These are phyloP conservation scores for Nicotiana noctiflora DNA, from an alignment of 257 asterid species.

Conservation along the genomic window DNA sequence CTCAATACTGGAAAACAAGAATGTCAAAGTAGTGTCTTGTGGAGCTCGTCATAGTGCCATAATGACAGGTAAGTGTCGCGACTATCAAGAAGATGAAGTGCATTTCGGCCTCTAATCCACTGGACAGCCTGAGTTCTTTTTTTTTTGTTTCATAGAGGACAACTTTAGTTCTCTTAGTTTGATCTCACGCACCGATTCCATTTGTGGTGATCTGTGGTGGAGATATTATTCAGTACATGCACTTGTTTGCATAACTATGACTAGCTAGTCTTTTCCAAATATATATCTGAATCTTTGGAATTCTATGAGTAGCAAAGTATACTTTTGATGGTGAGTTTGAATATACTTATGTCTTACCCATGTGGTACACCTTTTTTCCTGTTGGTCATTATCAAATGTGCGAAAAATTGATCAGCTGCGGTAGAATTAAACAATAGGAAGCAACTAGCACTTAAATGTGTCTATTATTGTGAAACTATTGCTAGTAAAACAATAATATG, in stretches of 20 bases:
- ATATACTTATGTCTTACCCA: background rate
- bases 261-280: background rate
- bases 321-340: background rate
- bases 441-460: background rate
- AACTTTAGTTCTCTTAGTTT: background rate
- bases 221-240: too few relatives aligned
- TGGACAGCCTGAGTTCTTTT: background rate
- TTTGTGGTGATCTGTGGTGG: background rate
- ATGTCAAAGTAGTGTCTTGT: conserved; percentile 44
- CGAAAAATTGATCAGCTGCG: background rate
- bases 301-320: background rate
- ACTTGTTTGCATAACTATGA: background rate
- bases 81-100: conserved; percentile 3
- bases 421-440: background rate
- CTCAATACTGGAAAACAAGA: conserved; percentile 40
- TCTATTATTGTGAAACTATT: too few relatives aligned
- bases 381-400: background rate
- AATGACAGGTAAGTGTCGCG: conserved; percentile 40
- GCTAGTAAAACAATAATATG: too few relatives aligned
- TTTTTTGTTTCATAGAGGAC: background rate
- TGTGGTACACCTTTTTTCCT: background rate
- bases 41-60: conserved; percentile 80
- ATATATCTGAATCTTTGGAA: background rate
- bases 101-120: conserved; percentile 1
- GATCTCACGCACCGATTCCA: background rate